Conservation (phyloP, 2,329 filamentous ascomycete species). For the Epichloe sibirici region DNA sequence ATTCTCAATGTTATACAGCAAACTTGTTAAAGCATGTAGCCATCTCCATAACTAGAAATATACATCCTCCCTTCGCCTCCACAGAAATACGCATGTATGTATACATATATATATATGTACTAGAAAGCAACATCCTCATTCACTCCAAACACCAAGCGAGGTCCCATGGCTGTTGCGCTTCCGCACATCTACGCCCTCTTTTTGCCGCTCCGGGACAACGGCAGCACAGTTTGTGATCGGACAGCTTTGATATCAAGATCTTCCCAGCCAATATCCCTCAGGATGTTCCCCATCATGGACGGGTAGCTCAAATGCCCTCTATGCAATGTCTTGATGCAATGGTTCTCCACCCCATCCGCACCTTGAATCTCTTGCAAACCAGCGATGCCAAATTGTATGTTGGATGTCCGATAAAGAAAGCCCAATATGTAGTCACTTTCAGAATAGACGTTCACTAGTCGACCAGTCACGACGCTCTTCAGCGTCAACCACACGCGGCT, state of each 20-base stretch:
- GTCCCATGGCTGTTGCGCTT: background rate
- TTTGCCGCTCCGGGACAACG: conserved; percentile 2
- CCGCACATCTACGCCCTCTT: background rate
- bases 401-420: conserved; percentile 75
- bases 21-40: background rate
- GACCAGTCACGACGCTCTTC: conserved; percentile 66
- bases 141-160: background rate
- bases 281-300: conserved; percentile 51
- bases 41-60: background rate
- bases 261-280: conserved; percentile 57
- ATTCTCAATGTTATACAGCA: background rate
- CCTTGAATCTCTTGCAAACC: conserved; percentile 65
- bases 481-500: conserved; percentile 64
- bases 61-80: background rate
- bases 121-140: background rate
- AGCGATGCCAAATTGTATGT: conserved; percentile 71
- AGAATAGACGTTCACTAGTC: conserved; percentile 84
- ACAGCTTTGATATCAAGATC: conserved; percentile 36
- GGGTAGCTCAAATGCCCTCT: conserved; percentile 61
- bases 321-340: conserved; percentile 53
- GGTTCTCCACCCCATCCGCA: conserved; percentile 54
- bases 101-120: background rate
- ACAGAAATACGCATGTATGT: background rate
- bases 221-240: conserved; percentile 13
- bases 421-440: conserved; percentile 78